Evolutionary conservation across 1,139 yeast genomes (phyloP).

Genomic region (Kodamaea suecica): DNA sequence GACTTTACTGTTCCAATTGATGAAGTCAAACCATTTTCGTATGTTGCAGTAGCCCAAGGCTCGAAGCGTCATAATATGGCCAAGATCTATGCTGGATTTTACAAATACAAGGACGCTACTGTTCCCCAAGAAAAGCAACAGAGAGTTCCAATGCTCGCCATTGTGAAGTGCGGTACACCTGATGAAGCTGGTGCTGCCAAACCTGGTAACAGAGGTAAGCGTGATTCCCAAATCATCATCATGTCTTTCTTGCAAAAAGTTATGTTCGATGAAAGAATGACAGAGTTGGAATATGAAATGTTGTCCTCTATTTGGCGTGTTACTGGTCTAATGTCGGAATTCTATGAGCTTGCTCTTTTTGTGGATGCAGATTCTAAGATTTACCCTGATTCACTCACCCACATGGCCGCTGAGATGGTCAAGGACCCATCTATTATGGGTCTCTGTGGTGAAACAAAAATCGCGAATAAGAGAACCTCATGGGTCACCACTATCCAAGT

Average conservation of each 20-base stretch:
- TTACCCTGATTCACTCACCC: slow-evolving; percentile 85
- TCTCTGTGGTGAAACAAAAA: slow-evolving; percentile 94
- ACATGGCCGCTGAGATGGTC: slow-evolving; percentile 91
- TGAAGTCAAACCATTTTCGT: slow-evolving; percentile 74
- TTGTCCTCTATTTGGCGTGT: slow-evolving; percentile 76
- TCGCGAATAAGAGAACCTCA: slow-evolving; percentile 76
- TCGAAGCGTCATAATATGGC: slow-evolving; percentile 95
- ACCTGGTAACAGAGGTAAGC: slow-evolving; percentile 97
- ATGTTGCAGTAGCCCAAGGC: slow-evolving; percentile 94
- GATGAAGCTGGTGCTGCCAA: slow-evolving; percentile 75
- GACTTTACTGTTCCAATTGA: slow-evolving; percentile 73
- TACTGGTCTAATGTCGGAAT: slow-evolving; percentile 85
- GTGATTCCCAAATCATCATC: slow-evolving; percentile 91
- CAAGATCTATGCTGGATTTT: slow-evolving; percentile 89
- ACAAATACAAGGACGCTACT: slow-evolving; percentile 71
- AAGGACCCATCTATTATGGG: slow-evolving; percentile 92
- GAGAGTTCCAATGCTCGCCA: slow-evolving; percentile 75
- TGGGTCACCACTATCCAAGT: slow-evolving; percentile 98
- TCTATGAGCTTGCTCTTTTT: slow-evolving; percentile 85
- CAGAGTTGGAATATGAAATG: slow-evolving; percentile 84
- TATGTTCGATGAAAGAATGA: slow-evolving; percentile 96
- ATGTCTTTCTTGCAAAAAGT: slow-evolving; percentile 92
- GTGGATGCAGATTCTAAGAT: slow-evolving; percentile 97
- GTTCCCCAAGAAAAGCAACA: slow-evolving; percentile 82
- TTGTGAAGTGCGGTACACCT: slow-evolving; percentile 93